Percentiles rank a stretch among this genome's conserved stretches.
Conservation (phyloP, 2,329 filamentous ascomycete genomes). For the Chalaropsis ovoidea region DNA sequence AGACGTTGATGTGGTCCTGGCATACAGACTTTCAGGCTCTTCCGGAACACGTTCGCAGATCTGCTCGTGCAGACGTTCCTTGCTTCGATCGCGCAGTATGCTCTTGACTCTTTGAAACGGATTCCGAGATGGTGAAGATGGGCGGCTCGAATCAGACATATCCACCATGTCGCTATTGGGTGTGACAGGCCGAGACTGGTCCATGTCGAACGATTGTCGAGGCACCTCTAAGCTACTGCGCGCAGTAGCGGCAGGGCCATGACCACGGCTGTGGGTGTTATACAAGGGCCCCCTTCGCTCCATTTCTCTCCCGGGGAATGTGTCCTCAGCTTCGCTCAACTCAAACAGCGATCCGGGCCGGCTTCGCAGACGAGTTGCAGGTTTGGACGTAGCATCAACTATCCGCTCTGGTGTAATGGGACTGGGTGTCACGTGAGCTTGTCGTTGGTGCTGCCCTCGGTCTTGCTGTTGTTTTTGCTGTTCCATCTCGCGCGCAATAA, state of each 20-base stretch:
- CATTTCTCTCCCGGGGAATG: constrained; percentile 31
- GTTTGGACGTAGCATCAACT: constrained; percentile 28
- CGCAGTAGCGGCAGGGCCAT: constrained; percentile 31
- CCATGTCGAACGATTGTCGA: constrained; percentile 26
- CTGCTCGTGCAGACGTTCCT: constrained; percentile 18
- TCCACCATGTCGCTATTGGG: constrained; percentile 12
- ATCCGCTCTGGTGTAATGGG: constrained; percentile 2
- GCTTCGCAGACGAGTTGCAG: constrained; percentile 31
- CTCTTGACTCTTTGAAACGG: constrained; percentile 47
- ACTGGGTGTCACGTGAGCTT: not conserved
- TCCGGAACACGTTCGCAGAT: constrained; percentile 20
- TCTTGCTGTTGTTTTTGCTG: constrained; percentile 28
- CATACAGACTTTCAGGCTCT: constrained; percentile 6
- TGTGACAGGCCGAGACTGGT: constrained; percentile 13
- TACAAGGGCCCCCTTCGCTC: constrained; percentile 11
- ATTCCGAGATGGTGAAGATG: constrained; percentile 53
- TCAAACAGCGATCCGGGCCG: constrained; percentile 35
- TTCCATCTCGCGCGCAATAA: constrained; percentile 46
- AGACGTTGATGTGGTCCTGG: constrained; percentile 18
- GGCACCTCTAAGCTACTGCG: constrained; percentile 22
- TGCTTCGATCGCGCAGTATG: constrained; percentile 41
- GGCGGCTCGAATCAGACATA: constrained; percentile 42
- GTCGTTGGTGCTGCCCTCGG: constrained; percentile 6
- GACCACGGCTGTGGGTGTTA: constrained; percentile 31
- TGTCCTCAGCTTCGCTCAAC: constrained; percentile 32